phyloP scores from a whole-genome alignment of 1,284 basidiomycete species.

The Rhodofomes roseus region DNA sequence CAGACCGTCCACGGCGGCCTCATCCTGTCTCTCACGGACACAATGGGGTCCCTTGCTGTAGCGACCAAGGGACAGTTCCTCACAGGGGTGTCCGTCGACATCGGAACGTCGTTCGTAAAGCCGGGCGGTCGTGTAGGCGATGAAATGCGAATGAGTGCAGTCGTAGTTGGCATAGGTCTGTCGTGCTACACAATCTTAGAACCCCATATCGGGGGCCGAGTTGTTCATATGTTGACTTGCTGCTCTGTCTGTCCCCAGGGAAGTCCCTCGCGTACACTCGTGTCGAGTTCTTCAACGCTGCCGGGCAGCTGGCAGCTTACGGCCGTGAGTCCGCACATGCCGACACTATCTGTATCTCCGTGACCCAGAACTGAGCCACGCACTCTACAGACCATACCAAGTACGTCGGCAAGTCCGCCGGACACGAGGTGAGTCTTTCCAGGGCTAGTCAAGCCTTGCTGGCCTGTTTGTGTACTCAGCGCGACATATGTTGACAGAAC shows the following conservation, averaged over 20 bases:
- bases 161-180: constrained; percentile 61
- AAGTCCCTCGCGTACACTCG: constrained; percentile 81
- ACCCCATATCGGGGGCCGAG: neutral
- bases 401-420: constrained; percentile 75
- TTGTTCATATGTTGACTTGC: neutral
- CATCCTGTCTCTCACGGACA: constrained; percentile 82
- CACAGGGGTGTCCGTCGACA: constrained; percentile 88
- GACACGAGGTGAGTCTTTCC: constrained; percentile 48
- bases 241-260: constrained; percentile 41
- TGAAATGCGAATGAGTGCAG: constrained; percentile 56
- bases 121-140: constrained; percentile 68
- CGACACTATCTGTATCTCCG: neutral
- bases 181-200: neutral
- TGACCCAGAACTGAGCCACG: neutral
- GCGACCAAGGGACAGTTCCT: constrained; percentile 80
- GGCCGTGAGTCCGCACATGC: constrained; percentile 49
- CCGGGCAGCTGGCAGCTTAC: constrained; percentile 79
- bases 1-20: constrained; percentile 80
- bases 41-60: constrained; percentile 79
- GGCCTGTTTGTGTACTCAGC: constrained; percentile 1
- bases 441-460: neutral
- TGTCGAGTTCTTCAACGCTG: constrained; percentile 70
- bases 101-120: constrained; percentile 79
- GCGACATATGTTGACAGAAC: constrained; percentile 36
- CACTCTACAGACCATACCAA: constrained; percentile 73